Base-by-base conservation (phyloP, 352 stramenopile genomes). In the Peronospora destructor region DNA sequence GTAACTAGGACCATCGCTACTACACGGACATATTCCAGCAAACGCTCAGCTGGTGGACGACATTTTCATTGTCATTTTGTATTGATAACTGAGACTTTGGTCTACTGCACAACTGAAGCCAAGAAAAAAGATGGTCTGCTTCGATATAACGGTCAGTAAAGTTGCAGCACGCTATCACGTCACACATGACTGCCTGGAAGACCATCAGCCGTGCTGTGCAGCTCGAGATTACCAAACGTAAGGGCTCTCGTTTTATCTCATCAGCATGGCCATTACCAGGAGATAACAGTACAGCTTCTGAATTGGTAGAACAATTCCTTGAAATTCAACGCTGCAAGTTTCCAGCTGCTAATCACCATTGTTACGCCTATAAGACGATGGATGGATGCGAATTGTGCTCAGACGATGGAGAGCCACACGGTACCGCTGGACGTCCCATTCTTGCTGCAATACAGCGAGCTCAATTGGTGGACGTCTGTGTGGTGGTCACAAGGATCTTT, bases 171-270 rank as follows among this genome's bases (percentile, higher is more conserved):
- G 26, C 13, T 12, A 7, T 13, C 19, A 52, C 46, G 46, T 61
- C 53, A 60, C 41, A 32, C 28, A 68, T 69, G 59, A 43, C 39
- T 2, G 40, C 43, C 25, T 45, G 45, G n/a, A 74, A 56, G 36
- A 84, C 71, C 26, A 73, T 91, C 49, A 56, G 61, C 23, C 48
- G 54, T 33, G 64, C 66, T 12, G 56, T 89, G 44, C 71, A 88
- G 65, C 59, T 85, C 44, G 77, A 91, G 64, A 82, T 81, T 51
- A 72, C 65, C 17, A 91, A 91, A 71, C 77, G 76, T 59, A 91
- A 88, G 60, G 74, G 76, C 48, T 91, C 80, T 33, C 77, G 80
- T 49, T 91, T 91, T 65, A 87, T 89, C 55, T 66, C 74, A 6
- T 75, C 73, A 4, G 73, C 64, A 25, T 85, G 67, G 66, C 80